These are phyloP conservation scores for Auricularia sp. DNA, from an alignment of 768 basidiomycete species.

Conservation along the genomic window DNA sequence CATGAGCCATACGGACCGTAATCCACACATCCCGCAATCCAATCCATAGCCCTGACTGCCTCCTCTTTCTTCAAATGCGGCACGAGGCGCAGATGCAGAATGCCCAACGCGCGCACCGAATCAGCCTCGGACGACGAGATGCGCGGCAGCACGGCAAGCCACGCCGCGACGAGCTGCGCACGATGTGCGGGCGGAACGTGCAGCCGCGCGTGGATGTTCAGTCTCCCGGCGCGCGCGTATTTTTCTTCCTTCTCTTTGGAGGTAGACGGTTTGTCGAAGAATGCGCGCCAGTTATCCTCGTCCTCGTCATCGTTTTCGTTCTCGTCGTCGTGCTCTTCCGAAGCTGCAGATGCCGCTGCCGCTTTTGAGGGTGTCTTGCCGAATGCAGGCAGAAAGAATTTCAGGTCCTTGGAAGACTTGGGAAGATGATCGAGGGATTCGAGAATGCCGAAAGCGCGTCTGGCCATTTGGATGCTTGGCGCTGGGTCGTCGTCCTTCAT, in stretches of 20 bases:
- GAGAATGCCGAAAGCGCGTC: slow-evolving; percentile 55
- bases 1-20: slow-evolving; percentile 39
- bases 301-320: slow-evolving; percentile 32
- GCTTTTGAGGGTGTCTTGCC: slow-evolving; percentile 36
- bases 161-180: slow-evolving; percentile 72
- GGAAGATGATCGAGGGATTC: slow-evolving; percentile 68
- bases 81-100: slow-evolving; percentile 76
- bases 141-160: slow-evolving; percentile 62
- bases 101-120: slow-evolving; percentile 50
- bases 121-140: slow-evolving; percentile 29
- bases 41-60: slow-evolving; percentile 77
- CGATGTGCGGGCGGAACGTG: slow-evolving; percentile 70
- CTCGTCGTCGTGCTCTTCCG: slow-evolving; percentile 25
- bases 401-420: slow-evolving; percentile 54
- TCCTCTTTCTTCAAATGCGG: slow-evolving; percentile 63
- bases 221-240: slow-evolving; percentile 41
- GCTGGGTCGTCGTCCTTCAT: slow-evolving; percentile 18
- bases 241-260: slow-evolving; percentile 27
- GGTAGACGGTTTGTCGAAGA: slow-evolving; percentile 58
- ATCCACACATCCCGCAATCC: slow-evolving; percentile 79
- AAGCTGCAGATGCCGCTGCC: slow-evolving; percentile 17
- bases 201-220: slow-evolving; percentile 68
- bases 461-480: slow-evolving; percentile 29
- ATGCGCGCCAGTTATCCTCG: slow-evolving; percentile 68
- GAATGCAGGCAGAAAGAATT: slow-evolving; percentile 75